These are phyloP conservation scores for Aspergillus sp. DNA, from an alignment of 2,329 filamentous ascomycete genomes.

Conservation along the genomic window DNA sequence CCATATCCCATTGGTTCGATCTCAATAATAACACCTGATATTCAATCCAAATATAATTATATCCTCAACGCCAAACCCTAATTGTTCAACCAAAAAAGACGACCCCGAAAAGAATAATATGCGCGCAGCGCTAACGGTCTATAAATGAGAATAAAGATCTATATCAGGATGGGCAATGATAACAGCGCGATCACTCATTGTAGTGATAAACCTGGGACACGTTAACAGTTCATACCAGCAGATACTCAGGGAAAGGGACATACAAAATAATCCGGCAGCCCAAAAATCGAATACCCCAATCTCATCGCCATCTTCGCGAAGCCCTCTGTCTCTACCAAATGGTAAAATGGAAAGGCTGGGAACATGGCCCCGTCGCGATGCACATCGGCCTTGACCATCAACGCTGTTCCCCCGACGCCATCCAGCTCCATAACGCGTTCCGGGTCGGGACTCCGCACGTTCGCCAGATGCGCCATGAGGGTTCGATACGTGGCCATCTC, in stretches of 20 bases:
- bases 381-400: conserved; percentile 93
- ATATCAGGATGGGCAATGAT: background rate
- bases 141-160: background rate
- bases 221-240: conserved; percentile 4
- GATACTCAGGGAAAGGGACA: conserved; percentile 21
- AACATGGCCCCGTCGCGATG: conserved; percentile 98
- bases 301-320: conserved; percentile 95
- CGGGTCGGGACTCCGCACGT: conserved; percentile 44
- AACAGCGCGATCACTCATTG: conserved; percentile 56
- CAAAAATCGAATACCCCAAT: conserved; percentile 74
- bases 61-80: background rate
- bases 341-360: conserved; percentile 89
- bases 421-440: conserved; percentile 69
- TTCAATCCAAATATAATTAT: background rate
- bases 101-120: background rate
- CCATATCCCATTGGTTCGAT: background rate
- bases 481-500: conserved; percentile 88
- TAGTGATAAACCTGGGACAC: conserved; percentile 69
- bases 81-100: background rate
- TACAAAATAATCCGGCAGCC: conserved; percentile 96
- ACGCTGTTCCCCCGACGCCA: conserved; percentile 84
- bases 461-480: conserved; percentile 77
- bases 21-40: background rate
- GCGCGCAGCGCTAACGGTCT: conserved; percentile 5
- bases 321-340: conserved; percentile 94